Base-by-base conservation (phyloP, 176 grass and related monocot genomes). In the Canna indica region DNA sequence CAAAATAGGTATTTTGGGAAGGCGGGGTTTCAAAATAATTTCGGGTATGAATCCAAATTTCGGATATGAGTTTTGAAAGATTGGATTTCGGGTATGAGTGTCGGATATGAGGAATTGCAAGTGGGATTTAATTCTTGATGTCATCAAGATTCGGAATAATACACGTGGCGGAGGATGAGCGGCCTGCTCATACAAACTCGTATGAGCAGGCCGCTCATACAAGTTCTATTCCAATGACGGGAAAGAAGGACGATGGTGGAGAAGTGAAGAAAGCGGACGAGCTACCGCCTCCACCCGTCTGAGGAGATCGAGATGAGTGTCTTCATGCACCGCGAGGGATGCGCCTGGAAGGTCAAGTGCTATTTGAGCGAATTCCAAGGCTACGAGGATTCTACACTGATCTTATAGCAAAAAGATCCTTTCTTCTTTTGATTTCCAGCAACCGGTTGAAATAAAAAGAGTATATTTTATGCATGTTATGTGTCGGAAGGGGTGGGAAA, bases 251-350 rank as follows among this genome's bases (percentile, higher is more conserved):
- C 10, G 67, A 7, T 4, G 72, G 27, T 34, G 75, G 20, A 33
- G 58, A 74, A 35, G 75, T 36, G 18, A 69, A 64, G 73, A 69
- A 73, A 64, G 78, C 33, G 35, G 39, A 67, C 32, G 39, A 70
- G 41, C 35, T 75, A 18, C 83, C 83, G 14, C 88, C 86, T 0
- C 83, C 85, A 11, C 88, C n/a, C 88, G 61, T 81, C 83, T 74
- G 88, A 99, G 82, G 94, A 93, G 86, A 78, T 99, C n/a, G 86
- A 86, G 73, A 93, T 99, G 90, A 74, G 86, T 16, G 94, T 99
- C 39, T 99, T 85, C 94, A 99, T 93, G 94, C 94, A 99, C 70
- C 93, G 94, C 79, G 86, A 99, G 80, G 94, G 90, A 6, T 99
- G 94, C 59, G 86, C 90, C 18, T 68, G 81, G 65, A 99, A 99